Percentiles rank a stretch among this genome's conserved stretches.
These are phyloP conservation scores for Xanthoceras sorbifolium DNA, from an alignment of 345 rosid species.

Conservation along the genomic window DNA sequence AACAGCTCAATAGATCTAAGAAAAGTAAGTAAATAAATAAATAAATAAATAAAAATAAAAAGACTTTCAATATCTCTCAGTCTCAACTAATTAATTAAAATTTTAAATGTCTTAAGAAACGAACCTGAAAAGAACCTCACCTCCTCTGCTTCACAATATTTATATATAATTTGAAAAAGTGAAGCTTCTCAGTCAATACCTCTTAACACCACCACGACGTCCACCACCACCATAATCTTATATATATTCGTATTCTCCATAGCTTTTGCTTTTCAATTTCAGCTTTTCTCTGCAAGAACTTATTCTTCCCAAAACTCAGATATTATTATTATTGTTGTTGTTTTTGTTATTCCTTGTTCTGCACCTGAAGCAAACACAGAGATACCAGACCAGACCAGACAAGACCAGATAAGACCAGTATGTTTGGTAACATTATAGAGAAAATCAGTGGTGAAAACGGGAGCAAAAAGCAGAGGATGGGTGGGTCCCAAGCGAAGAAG, in stretches of 20 bases:
- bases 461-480: neutral
- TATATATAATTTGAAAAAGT: neutral
- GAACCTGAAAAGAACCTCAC: neutral
- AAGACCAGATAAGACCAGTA: no score
- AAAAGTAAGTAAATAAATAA: no score
- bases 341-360: neutral
- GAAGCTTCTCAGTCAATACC: neutral
- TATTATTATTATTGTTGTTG: no score
- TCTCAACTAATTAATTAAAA: no score
- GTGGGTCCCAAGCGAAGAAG: constrained; percentile 24
- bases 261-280: neutral
- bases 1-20: no score
- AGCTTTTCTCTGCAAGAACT: no score
- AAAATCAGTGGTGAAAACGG: constrained; percentile 3
- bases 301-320: no score
- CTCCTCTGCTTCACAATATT: no score
- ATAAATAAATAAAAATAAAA: no score
- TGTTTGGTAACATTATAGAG: constrained; percentile 19
- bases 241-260: neutral
- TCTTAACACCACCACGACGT: neutral
- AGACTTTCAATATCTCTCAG: no score
- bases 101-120: neutral
- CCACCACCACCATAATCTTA: no score
- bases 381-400: neutral
- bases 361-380: neutral